A percentile compares a stretch with the other conserved stretches of the same genome.
These are phyloP conservation scores for Colletotrichum lini DNA, from an alignment of 2,329 filamentous ascomycete species.

Conservation along the genomic window DNA sequence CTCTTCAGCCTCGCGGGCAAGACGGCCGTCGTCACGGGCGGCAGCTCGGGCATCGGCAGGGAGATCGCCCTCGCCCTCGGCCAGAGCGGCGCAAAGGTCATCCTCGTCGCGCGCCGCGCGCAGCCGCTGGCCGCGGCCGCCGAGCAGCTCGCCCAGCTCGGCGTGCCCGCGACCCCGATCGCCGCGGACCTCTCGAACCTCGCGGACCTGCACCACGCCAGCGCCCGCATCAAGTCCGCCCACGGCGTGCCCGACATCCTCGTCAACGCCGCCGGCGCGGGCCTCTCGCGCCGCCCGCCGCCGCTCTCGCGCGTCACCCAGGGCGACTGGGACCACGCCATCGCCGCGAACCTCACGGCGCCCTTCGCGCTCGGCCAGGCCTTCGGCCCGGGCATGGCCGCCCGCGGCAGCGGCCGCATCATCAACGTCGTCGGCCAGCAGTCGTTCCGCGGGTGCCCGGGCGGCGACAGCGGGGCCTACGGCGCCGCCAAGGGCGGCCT, in stretches of 20 bases:
- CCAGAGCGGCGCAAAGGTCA: constrained; percentile 49
- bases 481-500: constrained; percentile 52
- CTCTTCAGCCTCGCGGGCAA: constrained; percentile 50
- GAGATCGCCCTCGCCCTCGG: constrained; percentile 51
- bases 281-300: constrained; percentile 47
- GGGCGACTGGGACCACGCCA: constrained; percentile 49
- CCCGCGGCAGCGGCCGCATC: constrained; percentile 50
- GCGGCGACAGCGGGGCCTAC: constrained; percentile 52
- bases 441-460: constrained; percentile 47
- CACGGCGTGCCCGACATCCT: constrained; percentile 51
- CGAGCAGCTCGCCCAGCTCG: constrained; percentile 45
- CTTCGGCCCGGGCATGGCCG: constrained; percentile 52
- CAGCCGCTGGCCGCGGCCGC: constrained; percentile 46
- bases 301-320: constrained; percentile 48
- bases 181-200: constrained; percentile 43
- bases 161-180: constrained; percentile 46
- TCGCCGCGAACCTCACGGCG: constrained; percentile 52
- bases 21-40: constrained; percentile 51
- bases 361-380: constrained; percentile 51
- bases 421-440: constrained; percentile 54
- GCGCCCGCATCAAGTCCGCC: constrained; percentile 31
- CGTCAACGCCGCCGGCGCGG: constrained; percentile 51
- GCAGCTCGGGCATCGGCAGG: constrained; percentile 53
- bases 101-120: constrained; percentile 50
- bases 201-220: constrained; percentile 44